Conservation (phyloP, 768 basidiomycete genomes). For the Macrolepiota albuminosa region DNA sequence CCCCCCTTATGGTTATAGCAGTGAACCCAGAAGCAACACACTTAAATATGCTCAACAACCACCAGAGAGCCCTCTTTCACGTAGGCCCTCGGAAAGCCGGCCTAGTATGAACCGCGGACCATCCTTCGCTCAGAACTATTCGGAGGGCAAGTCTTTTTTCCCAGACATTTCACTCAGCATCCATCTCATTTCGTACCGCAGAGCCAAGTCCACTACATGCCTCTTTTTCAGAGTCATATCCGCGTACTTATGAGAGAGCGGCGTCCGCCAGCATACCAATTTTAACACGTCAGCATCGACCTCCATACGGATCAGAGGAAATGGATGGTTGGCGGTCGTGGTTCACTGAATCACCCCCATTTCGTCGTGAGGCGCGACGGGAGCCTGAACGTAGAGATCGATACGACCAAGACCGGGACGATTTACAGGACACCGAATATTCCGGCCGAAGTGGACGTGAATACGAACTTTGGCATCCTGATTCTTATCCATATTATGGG, state of each 20-base stretch:
- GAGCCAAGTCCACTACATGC: slow-evolving; percentile 10
- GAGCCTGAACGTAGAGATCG: slow-evolving; percentile 6
- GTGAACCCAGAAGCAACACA: slow-evolving; percentile 15
- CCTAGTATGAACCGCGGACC: slow-evolving; percentile 13
- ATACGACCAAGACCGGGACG: slow-evolving; percentile 8
- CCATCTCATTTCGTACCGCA: neutral
- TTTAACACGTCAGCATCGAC: slow-evolving; percentile 7
- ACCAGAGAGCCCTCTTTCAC: slow-evolving; percentile 14
- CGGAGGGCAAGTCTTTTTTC: slow-evolving; percentile 11
- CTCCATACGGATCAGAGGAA: slow-evolving; percentile 12
- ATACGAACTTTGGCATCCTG: slow-evolving; percentile 7
- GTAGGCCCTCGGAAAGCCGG: slow-evolving; percentile 14
- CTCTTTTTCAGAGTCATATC: slow-evolving; percentile 10
- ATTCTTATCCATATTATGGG: slow-evolving; percentile 7
- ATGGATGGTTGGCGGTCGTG: slow-evolving; percentile 14
- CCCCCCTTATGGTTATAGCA: slow-evolving; percentile 6
- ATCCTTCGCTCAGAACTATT: slow-evolving; percentile 13
- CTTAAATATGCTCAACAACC: slow-evolving; percentile 15
- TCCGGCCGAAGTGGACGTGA: slow-evolving; percentile 7
- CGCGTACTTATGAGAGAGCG: slow-evolving; percentile 10
- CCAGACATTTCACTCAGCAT: neutral
- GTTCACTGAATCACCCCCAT: slow-evolving; percentile 2
- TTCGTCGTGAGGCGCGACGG: slow-evolving; percentile 12
- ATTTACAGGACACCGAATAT: slow-evolving; percentile 12
- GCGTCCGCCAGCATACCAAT: slow-evolving; percentile 17